Percentiles rank a stretch among this genome's conserved stretches.
Conservation (phyloP, 371 early-diverging fungal species). For the Syncephalastrum racemosum region DNA sequence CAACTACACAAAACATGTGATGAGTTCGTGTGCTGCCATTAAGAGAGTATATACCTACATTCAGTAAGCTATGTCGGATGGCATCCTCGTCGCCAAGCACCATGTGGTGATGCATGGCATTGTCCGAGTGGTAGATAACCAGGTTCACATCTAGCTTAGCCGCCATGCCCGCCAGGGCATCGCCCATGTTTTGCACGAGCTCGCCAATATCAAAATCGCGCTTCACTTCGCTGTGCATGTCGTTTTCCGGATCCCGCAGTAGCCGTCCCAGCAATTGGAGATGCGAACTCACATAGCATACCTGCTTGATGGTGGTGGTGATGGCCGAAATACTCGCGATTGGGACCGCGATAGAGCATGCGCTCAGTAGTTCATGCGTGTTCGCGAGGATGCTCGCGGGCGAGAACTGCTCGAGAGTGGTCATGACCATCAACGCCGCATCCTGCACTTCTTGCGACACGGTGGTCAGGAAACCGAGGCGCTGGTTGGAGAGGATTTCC, state of each 20-base stretch:
- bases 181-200: constrained; percentile 61
- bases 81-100: constrained; percentile 61
- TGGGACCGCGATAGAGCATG: constrained; percentile 56
- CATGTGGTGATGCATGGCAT: constrained; percentile 52
- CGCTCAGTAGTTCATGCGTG: constrained; percentile 48
- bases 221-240: constrained; percentile 8
- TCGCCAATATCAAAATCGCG: constrained; percentile 62
- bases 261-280: constrained; percentile 23
- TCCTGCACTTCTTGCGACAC: constrained; percentile 54
- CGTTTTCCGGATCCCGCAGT: constrained; percentile 11
- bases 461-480: constrained; percentile 26
- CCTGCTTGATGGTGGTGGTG: constrained; percentile 40
- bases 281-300: constrained; percentile 38
- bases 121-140: constrained; percentile 60
- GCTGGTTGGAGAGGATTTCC: constrained; percentile 22
- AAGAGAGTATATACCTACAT: constrained; percentile 34
- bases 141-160: constrained; percentile 59
- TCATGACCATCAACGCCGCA: constrained; percentile 50
- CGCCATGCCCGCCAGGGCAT: constrained; percentile 62
- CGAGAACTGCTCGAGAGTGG: constrained; percentile 54
- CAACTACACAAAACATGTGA: constrained; percentile 32
- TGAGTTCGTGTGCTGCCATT: too few relatives aligned
- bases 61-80: constrained; percentile 56
- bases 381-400: constrained; percentile 39
- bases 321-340: constrained; percentile 52